Percentiles rank a stretch among this genome's conserved stretches.
Evolutionary conservation across 495 filamentous ascomycete species (phyloP).

Genomic region (Daldinia loculata): DNA sequence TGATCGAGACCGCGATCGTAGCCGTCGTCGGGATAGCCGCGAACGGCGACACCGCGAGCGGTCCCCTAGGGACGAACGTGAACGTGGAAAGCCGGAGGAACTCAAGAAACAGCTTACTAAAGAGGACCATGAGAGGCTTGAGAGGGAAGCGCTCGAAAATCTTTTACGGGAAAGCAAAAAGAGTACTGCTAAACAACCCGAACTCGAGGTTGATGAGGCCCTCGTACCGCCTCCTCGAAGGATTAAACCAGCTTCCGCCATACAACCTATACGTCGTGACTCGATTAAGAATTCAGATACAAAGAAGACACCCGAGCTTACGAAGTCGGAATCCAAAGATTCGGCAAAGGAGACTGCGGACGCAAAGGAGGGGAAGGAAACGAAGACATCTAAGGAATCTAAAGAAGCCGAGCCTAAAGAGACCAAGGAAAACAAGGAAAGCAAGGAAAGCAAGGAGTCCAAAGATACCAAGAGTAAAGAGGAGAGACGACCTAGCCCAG

Average conservation of each 20-base stretch:
- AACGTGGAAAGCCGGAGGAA: constrained; percentile 45
- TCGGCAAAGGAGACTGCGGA: constrained; percentile 30
- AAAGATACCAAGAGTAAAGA: constrained; percentile 34
- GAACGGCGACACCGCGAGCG: constrained; percentile 46
- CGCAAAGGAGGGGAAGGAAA: constrained; percentile 31
- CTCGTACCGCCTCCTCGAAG: constrained; percentile 63
- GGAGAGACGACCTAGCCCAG: constrained; percentile 49
- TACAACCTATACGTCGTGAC: constrained; percentile 59
- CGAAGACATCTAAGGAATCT: constrained; percentile 26
- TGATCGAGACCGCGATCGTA: constrained; percentile 45
- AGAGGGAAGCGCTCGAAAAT: constrained; percentile 63
- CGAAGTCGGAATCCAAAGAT: constrained; percentile 45
- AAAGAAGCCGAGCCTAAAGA: constrained; percentile 40
- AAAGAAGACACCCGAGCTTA: constrained; percentile 47
- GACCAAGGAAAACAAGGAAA: constrained; percentile 36
- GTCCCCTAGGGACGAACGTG: constrained; percentile 44
- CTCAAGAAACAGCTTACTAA: constrained; percentile 60
- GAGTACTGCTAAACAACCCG: constrained; percentile 53
- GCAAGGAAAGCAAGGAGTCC: constrained; percentile 38
- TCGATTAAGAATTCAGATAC: constrained; percentile 52
- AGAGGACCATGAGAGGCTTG: constrained; percentile 62
- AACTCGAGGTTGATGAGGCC: constrained; percentile 62
- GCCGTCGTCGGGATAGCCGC: constrained; percentile 42
- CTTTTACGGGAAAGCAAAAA: constrained; percentile 63
- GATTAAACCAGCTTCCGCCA: constrained; percentile 62